Evolutionary conservation across 148 eudicot genomes (phyloP).

Genomic region (Euryodendron excelsum): DNA sequence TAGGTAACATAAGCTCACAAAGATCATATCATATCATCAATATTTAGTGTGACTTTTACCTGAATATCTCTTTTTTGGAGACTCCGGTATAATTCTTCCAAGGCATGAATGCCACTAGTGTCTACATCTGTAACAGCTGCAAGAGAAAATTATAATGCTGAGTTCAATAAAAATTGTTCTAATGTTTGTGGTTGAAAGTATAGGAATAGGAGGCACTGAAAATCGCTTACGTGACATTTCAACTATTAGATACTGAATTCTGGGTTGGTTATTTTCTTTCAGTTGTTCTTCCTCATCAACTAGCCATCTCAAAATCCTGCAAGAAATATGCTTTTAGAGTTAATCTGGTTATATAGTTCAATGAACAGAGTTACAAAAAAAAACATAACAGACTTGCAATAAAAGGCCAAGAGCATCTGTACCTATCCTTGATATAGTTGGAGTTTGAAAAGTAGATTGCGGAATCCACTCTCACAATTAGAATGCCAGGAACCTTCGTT

Average conservation of each 20-base stretch:
- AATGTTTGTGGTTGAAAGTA: neutral
- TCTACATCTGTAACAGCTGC: slow-evolving; percentile 81
- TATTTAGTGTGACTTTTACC: slow-evolving; percentile 36
- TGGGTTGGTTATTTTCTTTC: slow-evolving; percentile 28
- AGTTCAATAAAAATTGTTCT: neutral
- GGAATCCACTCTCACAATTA: slow-evolving; percentile 77
- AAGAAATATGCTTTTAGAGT: too few relatives aligned
- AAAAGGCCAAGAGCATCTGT: neutral
- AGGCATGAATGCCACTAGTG: slow-evolving; percentile 68
- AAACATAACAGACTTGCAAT: neutral
- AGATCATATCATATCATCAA: too few relatives aligned
- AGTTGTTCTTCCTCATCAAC: slow-evolving; percentile 50
- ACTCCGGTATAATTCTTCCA: slow-evolving; percentile 54
- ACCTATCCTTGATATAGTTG: slow-evolving; percentile 86
- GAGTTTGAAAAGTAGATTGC: slow-evolving; percentile 91
- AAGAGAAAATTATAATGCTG: neutral
- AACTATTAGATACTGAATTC: slow-evolving; percentile 37
- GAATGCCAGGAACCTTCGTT: slow-evolving; percentile 52
- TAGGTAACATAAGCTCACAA: too few relatives aligned
- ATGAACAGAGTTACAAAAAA: neutral
- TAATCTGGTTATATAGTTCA: too few relatives aligned
- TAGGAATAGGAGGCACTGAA: neutral
- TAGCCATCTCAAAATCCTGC: slow-evolving; percentile 67
- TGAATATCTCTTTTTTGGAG: slow-evolving; percentile 52
- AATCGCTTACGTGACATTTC: slow-evolving; percentile 63